Base-by-base conservation (phyloP, 306 rosid species). In the Lathyrus oleraceus region DNA sequence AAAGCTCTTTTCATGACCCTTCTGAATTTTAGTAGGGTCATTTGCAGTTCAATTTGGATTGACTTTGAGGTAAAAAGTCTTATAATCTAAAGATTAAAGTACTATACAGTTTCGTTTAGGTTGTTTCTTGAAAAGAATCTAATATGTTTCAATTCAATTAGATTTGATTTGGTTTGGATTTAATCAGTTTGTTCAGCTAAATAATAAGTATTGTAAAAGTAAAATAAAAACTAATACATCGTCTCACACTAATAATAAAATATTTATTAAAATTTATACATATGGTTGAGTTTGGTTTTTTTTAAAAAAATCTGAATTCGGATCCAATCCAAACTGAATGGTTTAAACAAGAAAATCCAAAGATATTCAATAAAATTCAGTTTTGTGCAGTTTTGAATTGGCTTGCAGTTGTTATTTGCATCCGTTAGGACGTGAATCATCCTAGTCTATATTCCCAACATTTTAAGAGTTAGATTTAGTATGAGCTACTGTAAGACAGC, bases 1-100 rank as follows among this genome's bases (percentile, higher is more conserved):
- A 81, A 75, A 74, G 60, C 71, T 75, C 83, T 90, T 72, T 81
- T 88, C 56, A 61, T 14, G 51, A 80, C 85, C 42, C 91, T 94
- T 83, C 83, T 62, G 21, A 21, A n/a, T n/a, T n/a, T 52, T 61
- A 52, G 59, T 68, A 53, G 35, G 36, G 39, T 19, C n/a, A 19
- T 56, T 25, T 1, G 4, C 19, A 6, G 62, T 56, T 13, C 9
- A 19, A 14, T 56, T 52, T 52, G 59, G 8, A 20, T 52, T 20
- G 59, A 1, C 1, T 52, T 52, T 56, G 38, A 56, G 19, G 38
- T 56, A 13, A 25, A 56, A 25, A 56, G 5, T 27, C 36, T 1
- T 56, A 6, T 56, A 36, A 56, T 56, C 62, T 10, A 25, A 25
- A 13, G 39, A 25, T 56, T 56, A 12, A 56, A 25, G 62, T 56